phyloP scores from a whole-genome alignment of 345 rosid species.

The Eucalyptus curtisii region DNA sequence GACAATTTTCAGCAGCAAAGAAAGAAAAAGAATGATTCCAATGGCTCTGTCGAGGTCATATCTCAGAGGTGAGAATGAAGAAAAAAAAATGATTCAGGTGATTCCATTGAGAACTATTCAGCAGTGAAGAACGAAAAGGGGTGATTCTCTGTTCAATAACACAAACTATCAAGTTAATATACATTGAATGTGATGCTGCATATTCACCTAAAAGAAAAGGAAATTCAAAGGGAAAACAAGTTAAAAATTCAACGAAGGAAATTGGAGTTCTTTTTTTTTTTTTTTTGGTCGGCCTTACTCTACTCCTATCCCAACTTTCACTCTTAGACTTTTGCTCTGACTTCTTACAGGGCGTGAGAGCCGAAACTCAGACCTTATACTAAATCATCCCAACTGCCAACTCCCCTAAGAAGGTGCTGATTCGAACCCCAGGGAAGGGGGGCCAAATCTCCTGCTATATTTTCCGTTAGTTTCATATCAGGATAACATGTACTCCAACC shows the following conservation, averaged over 20 bases:
- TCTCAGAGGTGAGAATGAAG: background rate
- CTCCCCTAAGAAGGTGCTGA: no score
- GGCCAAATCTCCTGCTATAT: background rate
- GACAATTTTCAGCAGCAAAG: background rate
- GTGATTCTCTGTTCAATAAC: background rate
- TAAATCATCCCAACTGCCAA: no score
- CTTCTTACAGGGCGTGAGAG: accelerated
- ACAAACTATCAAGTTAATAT: background rate
- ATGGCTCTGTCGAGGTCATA: background rate
- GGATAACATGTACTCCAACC: background rate
- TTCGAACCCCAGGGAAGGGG: no score
- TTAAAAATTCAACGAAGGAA: background rate
- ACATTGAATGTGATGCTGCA: background rate
- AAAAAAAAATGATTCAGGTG: background rate
- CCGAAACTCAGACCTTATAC: accelerated
- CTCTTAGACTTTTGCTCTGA: no score
- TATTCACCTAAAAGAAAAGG: background rate
- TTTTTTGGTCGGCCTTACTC: no score
- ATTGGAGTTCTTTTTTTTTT: background rate
- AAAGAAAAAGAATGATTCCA: background rate
- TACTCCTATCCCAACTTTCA: no score
- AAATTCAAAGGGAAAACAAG: background rate
- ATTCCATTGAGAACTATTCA: background rate
- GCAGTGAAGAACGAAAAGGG: background rate
- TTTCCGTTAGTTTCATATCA: background rate